These are phyloP conservation scores for Fraxinus anomala DNA, from an alignment of 257 asterid species.

Conservation along the genomic window DNA sequence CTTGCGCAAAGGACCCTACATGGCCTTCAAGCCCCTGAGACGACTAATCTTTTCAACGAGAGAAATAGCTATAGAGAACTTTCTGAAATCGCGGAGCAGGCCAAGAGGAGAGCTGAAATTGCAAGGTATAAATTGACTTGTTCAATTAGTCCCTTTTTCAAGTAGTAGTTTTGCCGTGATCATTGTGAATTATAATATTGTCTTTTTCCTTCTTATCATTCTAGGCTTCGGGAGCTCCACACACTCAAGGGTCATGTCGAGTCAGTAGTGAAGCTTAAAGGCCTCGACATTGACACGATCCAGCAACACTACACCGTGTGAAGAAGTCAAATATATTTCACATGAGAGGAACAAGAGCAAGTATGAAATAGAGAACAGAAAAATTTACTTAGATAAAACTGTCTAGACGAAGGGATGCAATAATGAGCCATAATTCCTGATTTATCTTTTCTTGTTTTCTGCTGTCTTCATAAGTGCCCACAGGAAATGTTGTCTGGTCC, in stretches of 20 bases:
- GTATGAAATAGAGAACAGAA: neutral
- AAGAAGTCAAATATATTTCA: neutral
- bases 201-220: neutral
- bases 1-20: slow-evolving; percentile 75
- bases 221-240: slow-evolving; percentile 76
- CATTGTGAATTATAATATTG: neutral
- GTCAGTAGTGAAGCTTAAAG: neutral
- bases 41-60: no score
- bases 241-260: neutral
- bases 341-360: neutral
- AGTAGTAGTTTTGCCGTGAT: neutral
- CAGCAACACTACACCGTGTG: neutral
- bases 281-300: neutral
- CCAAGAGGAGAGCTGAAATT: no score
- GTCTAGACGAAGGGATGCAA: neutral
- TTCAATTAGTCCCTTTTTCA: neutral
- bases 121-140: no score
- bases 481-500: neutral
- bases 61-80: no score
- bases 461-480: neutral
- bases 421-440: neutral
- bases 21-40: slow-evolving; percentile 50
- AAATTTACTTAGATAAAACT: neutral
- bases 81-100: no score
- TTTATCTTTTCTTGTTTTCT: neutral